Evolutionary conservation across 73 alveolate species (phyloP).

Genomic region (Paramecium tetraurelia): DNA sequence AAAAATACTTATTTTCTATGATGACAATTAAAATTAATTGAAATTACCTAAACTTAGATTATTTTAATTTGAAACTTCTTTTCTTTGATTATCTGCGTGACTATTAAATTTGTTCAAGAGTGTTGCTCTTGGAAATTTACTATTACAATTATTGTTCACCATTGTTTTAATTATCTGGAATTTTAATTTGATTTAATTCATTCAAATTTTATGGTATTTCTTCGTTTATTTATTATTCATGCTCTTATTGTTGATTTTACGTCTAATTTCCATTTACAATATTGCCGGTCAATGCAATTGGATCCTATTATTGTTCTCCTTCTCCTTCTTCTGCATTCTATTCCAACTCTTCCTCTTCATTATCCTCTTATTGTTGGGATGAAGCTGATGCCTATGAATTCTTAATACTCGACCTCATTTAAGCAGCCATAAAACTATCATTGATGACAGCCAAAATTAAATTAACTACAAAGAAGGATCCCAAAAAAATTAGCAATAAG

Average conservation of each 20-base stretch:
- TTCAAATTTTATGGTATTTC: not conserved
- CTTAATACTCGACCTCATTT: not conserved
- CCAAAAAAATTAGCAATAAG: slow-evolving; percentile 51
- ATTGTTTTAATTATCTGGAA: not conserved
- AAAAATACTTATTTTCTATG: slow-evolving; percentile 24
- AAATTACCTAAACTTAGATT: not conserved
- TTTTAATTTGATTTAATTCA: not conserved
- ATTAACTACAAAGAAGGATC: slow-evolving; percentile 71
- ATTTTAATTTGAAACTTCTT: not conserved
- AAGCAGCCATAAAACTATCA: slow-evolving; percentile 47
- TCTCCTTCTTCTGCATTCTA: not conserved
- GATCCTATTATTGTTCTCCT: not conserved
- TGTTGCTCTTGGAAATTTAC: not conserved
- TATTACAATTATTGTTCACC: not conserved
- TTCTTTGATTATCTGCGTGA: not conserved
- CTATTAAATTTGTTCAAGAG: not conserved
- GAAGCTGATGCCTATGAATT: not conserved
- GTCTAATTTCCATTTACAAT: not conserved
- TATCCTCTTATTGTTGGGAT: not conserved
- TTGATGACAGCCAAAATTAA: slow-evolving; percentile 74
- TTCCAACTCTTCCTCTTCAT: not conserved
- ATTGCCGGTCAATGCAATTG: not conserved
- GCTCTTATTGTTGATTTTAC: not conserved
- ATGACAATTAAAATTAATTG: slow-evolving; percentile 1
- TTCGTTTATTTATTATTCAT: not conserved